phyloP scores from a whole-genome alignment of 1,139 yeast species.

The Magnusiomyces ingens region DNA sequence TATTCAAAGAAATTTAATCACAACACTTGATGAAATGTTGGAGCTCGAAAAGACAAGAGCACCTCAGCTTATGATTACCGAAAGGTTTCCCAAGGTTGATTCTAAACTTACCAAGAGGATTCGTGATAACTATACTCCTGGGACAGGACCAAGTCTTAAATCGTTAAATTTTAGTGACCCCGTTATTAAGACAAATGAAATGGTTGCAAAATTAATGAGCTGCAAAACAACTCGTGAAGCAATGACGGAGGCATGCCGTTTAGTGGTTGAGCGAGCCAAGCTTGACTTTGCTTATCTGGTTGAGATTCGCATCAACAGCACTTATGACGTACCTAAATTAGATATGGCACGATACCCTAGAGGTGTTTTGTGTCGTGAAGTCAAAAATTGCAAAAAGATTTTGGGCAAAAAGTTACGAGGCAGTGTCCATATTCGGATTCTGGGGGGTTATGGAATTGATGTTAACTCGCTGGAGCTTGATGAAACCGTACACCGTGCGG shows the following conservation, averaged over 20 bases:
- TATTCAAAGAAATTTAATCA: not conserved
- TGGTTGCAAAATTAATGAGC: conserved; percentile 40
- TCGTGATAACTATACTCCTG: conserved; percentile 1
- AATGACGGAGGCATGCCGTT: conserved; percentile 34
- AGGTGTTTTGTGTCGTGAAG: conserved; percentile 40
- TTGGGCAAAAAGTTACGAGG: conserved; percentile 28
- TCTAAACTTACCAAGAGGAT: not conserved
- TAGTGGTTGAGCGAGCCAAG: conserved; percentile 37
- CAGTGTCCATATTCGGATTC: conserved; percentile 41
- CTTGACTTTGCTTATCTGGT: conserved; percentile 49
- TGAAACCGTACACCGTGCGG: conserved; percentile 41
- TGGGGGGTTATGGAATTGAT: conserved; percentile 43
- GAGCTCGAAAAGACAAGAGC: not conserved
- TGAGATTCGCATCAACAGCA: conserved; percentile 42
- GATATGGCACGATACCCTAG: conserved; percentile 21
- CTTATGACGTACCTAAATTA: conserved; percentile 12
- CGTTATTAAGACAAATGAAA: conserved; percentile 27
- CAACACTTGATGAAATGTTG: not conserved
- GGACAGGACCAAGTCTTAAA: conserved; percentile 1
- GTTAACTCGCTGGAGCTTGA: conserved; percentile 36
- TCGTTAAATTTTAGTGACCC: conserved; percentile 21
- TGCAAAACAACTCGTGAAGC: conserved; percentile 35
- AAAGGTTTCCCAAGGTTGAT: not conserved
- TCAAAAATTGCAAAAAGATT: conserved; percentile 22
- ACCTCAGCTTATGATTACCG: not conserved